Evolutionary conservation across 352 stramenopile species (phyloP).

Genomic region (Globisporangium spinosum): DNA sequence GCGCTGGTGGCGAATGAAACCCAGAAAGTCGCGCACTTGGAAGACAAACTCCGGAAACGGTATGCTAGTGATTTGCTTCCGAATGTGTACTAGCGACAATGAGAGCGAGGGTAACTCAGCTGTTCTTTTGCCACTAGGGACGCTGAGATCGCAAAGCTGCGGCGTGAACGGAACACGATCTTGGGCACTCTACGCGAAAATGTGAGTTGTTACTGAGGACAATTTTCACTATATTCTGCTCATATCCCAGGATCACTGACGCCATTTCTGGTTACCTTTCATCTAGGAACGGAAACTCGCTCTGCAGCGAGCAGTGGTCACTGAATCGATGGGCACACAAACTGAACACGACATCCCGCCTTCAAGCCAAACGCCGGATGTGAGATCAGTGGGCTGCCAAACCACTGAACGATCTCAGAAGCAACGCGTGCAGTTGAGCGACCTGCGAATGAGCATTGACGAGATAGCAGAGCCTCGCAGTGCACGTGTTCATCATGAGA

Average conservation of each 20-base stretch:
- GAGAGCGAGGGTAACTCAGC: neutral
- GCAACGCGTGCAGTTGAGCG: neutral
- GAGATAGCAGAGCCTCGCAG: constrained; percentile 21
- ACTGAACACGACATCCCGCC: constrained; percentile 16
- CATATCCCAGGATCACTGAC: neutral
- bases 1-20: constrained; percentile 39
- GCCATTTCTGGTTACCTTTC: neutral
- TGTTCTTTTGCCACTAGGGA: constrained; percentile 31
- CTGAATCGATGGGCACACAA: constrained; percentile 20
- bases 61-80: constrained; percentile 11
- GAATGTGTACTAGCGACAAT: neutral
- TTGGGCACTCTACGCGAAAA: constrained; percentile 51
- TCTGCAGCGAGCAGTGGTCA: constrained; percentile 10
- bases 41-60: constrained; percentile 40
- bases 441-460: constrained; percentile 30
- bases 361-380: neutral
- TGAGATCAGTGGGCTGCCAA: constrained; percentile 10
- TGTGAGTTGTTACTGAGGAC: constrained; percentile 10
- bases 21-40: constrained; percentile 35
- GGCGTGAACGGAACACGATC: constrained; percentile 63
- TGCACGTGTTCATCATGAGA: neutral
- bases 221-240: neutral
- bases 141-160: constrained; percentile 47
- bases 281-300: constrained; percentile 33
- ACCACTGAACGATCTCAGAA: neutral